Conservation (phyloP, 2,329 filamentous ascomycete genomes). For the Pseudogymnoascus verrucosus region DNA sequence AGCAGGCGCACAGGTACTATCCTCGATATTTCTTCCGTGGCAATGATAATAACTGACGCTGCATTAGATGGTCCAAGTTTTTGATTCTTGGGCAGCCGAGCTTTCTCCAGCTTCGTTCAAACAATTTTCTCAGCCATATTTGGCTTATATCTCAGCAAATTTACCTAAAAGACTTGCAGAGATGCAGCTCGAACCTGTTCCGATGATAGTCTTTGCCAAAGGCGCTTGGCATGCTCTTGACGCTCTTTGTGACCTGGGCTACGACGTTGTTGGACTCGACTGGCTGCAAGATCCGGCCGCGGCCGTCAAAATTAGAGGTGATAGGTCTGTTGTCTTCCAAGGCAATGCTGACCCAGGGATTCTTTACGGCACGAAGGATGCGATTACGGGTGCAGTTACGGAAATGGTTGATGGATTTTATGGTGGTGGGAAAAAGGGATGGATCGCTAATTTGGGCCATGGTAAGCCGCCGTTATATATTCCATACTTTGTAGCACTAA, state of each 20-base stretch:
- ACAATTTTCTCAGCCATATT: constrained; percentile 77
- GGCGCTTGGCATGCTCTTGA: constrained; percentile 94
- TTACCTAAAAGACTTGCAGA: constrained; percentile 68
- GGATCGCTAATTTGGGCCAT: constrained; percentile 95
- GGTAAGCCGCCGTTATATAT: constrained; percentile 47
- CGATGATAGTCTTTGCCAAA: constrained; percentile 98
- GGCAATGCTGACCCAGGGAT: constrained; percentile 94
- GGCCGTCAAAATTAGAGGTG: constrained; percentile 70
- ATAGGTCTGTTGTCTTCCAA: constrained; percentile 71
- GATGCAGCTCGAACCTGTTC: constrained; percentile 70
- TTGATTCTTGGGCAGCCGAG: constrained; percentile 97
- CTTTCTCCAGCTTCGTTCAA: constrained; percentile 77
- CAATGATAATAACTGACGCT: background rate
- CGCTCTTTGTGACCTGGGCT: constrained; percentile 76
- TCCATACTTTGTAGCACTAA: constrained; percentile 16
- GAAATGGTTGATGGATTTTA: constrained; percentile 91
- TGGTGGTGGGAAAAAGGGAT: constrained; percentile 70
- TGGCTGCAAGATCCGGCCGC: constrained; percentile 88
- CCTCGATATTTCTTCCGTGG: background rate
- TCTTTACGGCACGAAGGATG: constrained; percentile 73
- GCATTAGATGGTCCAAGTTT: constrained; percentile 76
- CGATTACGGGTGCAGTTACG: constrained; percentile 75
- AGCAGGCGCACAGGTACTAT: constrained; percentile 74
- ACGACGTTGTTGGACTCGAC: constrained; percentile 89
- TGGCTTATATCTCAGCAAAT: constrained; percentile 73